Conservation (phyloP, 495 filamentous ascomycete genomes). For the Mytilinidion resinicola region DNA sequence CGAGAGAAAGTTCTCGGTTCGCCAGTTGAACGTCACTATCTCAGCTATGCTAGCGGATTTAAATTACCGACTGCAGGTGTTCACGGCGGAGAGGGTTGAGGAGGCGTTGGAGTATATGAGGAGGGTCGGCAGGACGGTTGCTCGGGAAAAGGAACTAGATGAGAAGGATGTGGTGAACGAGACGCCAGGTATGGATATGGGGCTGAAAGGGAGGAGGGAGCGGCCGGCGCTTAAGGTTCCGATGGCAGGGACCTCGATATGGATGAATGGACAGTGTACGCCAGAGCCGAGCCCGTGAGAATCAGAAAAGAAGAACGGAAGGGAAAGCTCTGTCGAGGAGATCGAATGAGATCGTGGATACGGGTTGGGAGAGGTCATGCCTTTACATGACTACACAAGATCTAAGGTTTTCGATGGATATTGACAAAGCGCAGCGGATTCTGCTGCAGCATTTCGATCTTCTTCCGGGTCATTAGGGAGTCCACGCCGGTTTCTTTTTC, state of each 20-base stretch:
- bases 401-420: no score
- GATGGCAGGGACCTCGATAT: constrained; percentile 11
- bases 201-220: constrained; percentile 1
- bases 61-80: constrained; percentile 21
- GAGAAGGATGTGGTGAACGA: no score
- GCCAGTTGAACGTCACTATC: constrained; percentile 15
- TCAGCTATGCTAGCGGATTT: constrained; percentile 21
- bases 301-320: neutral
- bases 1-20: neutral
- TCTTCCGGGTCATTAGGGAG: no score
- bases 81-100: constrained; percentile 18
- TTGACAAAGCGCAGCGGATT: no score
- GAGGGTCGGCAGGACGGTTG: neutral
- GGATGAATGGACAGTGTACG: constrained; percentile 22
- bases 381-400: no score
- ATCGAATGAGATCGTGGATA: no score
- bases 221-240: constrained; percentile 1
- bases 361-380: no score
- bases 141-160: neutral
- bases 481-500: no score
- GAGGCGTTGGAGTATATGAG: constrained; percentile 15
- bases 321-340: no score
- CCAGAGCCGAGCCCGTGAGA: constrained; percentile 27
- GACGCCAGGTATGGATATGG: neutral
- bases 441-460: no score